A percentile compares a stretch with the other conserved stretches of the same genome.
Conservation (phyloP, 2,329 filamentous ascomycete species). For the Fusarium transvaalense region DNA sequence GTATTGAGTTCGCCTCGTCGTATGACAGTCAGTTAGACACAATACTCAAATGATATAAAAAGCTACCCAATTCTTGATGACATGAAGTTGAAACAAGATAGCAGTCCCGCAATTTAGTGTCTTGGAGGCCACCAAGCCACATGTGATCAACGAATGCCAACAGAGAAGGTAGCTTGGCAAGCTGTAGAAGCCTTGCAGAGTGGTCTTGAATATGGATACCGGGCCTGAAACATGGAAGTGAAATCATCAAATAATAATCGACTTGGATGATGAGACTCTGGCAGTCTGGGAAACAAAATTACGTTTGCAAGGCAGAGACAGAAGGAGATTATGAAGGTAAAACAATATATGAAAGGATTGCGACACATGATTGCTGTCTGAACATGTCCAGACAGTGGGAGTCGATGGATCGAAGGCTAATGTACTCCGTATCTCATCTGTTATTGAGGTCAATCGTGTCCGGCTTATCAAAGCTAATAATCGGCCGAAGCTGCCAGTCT, state of each 20-base stretch:
- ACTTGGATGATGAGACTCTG: not conserved
- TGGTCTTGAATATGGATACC: not conserved
- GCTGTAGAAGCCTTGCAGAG: not conserved
- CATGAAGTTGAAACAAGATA: constrained; percentile 36
- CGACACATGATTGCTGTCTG: not conserved
- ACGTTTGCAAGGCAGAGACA: not conserved
- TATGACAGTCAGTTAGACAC: not conserved
- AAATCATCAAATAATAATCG: not conserved
- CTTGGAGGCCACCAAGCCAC: constrained; percentile 20
- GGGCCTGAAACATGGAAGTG: not conserved
- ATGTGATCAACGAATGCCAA: constrained; percentile 7
- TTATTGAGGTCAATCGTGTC: not conserved
- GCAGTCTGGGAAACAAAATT: not conserved
- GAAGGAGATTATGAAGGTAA: not conserved
- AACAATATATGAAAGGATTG: not conserved
- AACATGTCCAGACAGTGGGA: not conserved
- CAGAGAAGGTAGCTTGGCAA: constrained; percentile 21
- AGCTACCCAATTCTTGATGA: not conserved
- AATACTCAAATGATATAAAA: constrained; percentile 14
- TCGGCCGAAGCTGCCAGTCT: not conserved
- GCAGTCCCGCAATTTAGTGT: constrained; percentile 4
- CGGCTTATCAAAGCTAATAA: not conserved
- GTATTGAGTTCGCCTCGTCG: not conserved
- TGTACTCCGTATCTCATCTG: not conserved
- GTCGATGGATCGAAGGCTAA: not conserved